Percentiles rank a stretch among this genome's conserved stretches.
Conservation (phyloP, 1,284 basidiomycete genomes). For the Xerocomus nothofagi region DNA sequence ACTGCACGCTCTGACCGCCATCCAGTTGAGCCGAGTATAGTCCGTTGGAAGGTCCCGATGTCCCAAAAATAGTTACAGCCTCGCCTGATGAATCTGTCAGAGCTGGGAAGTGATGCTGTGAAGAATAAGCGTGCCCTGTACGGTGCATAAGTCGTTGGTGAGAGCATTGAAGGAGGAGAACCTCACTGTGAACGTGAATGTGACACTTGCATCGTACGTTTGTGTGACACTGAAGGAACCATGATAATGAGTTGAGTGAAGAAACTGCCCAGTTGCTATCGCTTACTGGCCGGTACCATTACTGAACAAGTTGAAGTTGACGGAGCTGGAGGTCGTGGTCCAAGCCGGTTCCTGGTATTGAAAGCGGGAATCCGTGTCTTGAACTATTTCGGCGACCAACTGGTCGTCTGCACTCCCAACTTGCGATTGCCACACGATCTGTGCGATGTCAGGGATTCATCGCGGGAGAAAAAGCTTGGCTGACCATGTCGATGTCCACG, state of each 20-base stretch:
- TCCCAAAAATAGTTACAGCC: constrained; percentile 28
- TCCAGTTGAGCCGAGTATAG: constrained; percentile 31
- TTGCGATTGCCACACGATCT: constrained; percentile 35
- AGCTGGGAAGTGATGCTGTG: neutral
- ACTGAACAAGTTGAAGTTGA: constrained; percentile 26
- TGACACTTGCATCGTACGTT: constrained; percentile 24
- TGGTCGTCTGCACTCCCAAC: constrained; percentile 24
- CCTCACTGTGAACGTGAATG: constrained; percentile 34
- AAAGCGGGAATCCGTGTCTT: constrained; percentile 33
- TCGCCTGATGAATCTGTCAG: constrained; percentile 25
- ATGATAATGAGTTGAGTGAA: neutral
- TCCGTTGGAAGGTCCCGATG: constrained; percentile 31
- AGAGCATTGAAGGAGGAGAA: neutral
- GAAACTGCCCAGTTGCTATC: neutral
- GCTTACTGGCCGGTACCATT: constrained; percentile 38
- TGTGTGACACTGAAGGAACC: constrained; percentile 27
- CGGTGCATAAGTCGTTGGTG: constrained; percentile 2
- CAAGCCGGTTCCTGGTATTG: constrained; percentile 30
- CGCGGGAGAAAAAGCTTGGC: neutral
- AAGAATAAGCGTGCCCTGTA: constrained; percentile 23
- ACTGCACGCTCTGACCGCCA: constrained; percentile 11
- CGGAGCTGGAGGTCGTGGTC: constrained; percentile 15
- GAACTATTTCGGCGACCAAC: constrained; percentile 19
- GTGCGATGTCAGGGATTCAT: neutral
- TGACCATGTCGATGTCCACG: constrained; percentile 38